A percentile compares a stretch with the other conserved stretches of the same genome.
Evolutionary conservation across 148 eudicot species (phyloP).

Genomic region (Euryodendron excelsum): DNA sequence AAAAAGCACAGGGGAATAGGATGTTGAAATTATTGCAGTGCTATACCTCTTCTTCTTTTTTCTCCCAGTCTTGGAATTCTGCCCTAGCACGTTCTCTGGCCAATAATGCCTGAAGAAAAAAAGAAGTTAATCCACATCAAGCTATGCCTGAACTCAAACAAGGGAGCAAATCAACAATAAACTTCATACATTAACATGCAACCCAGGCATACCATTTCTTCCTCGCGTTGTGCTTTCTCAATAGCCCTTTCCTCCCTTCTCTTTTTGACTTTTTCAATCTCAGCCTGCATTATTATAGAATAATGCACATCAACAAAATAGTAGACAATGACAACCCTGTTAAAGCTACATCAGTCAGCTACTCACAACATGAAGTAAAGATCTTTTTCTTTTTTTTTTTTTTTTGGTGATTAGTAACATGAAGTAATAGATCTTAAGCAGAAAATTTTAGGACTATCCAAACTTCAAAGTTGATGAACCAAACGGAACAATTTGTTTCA

Average conservation of each 20-base stretch:
- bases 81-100: conserved; percentile 89
- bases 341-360: neutral
- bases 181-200: conserved; percentile 7
- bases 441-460: neutral
- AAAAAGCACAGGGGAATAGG: neutral
- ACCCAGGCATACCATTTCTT: conserved; percentile 68
- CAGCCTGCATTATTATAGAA: conserved; percentile 43
- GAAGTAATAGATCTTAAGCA: too few species aligned
- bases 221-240: conserved; percentile 91
- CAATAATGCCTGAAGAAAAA: conserved; percentile 50
- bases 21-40: neutral
- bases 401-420: too few species aligned
- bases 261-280: conserved; percentile 95
- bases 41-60: conserved; percentile 86
- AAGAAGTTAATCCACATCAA: neutral
- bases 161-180: neutral
- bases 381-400: too few species aligned
- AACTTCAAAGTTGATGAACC: neutral
- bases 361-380: neutral
- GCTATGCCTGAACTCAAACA: neutral
- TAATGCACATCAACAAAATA: neutral
- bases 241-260: conserved; percentile 86
- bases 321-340: neutral
- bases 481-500: neutral
- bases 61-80: conserved; percentile 92